phyloP scores from a whole-genome alignment of 2,329 filamentous ascomycete genomes.

The Aspergillus caelatus region DNA sequence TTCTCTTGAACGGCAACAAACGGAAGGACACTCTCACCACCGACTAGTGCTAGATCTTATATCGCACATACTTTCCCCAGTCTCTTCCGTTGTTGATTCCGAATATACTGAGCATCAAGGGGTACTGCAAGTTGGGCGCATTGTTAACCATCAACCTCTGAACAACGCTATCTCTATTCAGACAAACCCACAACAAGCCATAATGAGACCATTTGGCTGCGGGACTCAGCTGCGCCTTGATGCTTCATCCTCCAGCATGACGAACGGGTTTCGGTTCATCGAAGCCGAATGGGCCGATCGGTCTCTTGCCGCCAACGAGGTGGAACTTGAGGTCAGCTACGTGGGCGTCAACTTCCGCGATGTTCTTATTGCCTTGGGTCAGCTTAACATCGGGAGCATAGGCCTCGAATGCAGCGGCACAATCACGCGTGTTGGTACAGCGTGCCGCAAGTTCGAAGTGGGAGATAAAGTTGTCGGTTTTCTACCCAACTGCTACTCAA shows the following conservation, averaged over 20 bases:
- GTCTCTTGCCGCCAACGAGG: not conserved
- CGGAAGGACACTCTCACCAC: not conserved
- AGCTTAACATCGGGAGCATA: not conserved
- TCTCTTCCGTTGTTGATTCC: not conserved
- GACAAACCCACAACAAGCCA: not conserved
- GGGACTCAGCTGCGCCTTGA: not conserved
- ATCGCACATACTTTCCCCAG: not conserved
- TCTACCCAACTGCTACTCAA: not conserved
- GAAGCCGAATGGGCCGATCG: not conserved
- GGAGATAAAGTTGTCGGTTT: not conserved
- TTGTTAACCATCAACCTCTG: not conserved
- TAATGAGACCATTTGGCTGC: not conserved
- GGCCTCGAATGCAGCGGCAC: conserved; percentile 1
- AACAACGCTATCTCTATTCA: not conserved
- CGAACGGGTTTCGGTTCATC: not conserved
- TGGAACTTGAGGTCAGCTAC: conserved; percentile 4
- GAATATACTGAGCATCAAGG: not conserved
- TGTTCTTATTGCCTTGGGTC: conserved; percentile 1
- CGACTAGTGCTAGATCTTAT: not conserved
- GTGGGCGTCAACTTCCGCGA: conserved; percentile 14
- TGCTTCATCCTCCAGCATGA: not conserved
- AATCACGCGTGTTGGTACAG: conserved; percentile 2
- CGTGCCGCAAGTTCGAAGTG: not conserved
- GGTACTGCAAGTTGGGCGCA: not conserved
- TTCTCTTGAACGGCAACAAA: not conserved